Percentiles rank a stretch among this genome's conserved stretches.
Evolutionary conservation across 192 early-diverging fungal genomes (phyloP).

Genomic region (Bifiguratus adelaidae): DNA sequence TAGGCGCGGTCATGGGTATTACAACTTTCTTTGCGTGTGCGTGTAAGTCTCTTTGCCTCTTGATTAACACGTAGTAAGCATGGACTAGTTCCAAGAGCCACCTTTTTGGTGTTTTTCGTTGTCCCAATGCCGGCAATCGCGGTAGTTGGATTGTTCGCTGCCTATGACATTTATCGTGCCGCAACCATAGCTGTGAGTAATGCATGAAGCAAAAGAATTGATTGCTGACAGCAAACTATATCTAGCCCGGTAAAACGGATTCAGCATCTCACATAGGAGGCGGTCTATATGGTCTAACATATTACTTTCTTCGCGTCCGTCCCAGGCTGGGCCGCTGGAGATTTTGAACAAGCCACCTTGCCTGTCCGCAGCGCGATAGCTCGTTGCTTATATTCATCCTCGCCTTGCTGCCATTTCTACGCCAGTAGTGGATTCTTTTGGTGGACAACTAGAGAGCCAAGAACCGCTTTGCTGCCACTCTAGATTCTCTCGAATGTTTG

Average conservation of each 20-base stretch:
- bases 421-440: too few species aligned
- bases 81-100: slow-evolving; percentile 22
- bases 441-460: too few species aligned
- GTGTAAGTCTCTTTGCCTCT: slow-evolving; percentile 11
- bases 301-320: slow-evolving; percentile 24
- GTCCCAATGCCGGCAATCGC: slow-evolving; percentile 37
- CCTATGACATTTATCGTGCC: slow-evolving; percentile 34
- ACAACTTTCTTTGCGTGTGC: slow-evolving; percentile 33
- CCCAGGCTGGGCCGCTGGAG: slow-evolving; percentile 18
- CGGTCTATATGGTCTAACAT: slow-evolving; percentile 24
- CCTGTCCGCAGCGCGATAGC: too few species aligned
- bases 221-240: not conserved
- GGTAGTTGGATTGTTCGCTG: slow-evolving; percentile 30
- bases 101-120: slow-evolving; percentile 35
- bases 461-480: too few species aligned
- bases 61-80: not conserved
- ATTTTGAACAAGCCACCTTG: slow-evolving; percentile 3
- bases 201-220: not conserved
- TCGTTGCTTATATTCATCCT: too few species aligned
- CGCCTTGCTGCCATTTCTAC: too few species aligned
- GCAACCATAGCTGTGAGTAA: slow-evolving; percentile 14
- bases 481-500: too few species aligned
- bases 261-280: slow-evolving; percentile 37
- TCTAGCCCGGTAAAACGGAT: slow-evolving; percentile 29
- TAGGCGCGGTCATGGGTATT: slow-evolving; percentile 29